A percentile compares a stretch with the other conserved stretches of the same genome.
Conservation (phyloP, 2,329 filamentous ascomycete species). For the Diaporthe aspalathi region DNA sequence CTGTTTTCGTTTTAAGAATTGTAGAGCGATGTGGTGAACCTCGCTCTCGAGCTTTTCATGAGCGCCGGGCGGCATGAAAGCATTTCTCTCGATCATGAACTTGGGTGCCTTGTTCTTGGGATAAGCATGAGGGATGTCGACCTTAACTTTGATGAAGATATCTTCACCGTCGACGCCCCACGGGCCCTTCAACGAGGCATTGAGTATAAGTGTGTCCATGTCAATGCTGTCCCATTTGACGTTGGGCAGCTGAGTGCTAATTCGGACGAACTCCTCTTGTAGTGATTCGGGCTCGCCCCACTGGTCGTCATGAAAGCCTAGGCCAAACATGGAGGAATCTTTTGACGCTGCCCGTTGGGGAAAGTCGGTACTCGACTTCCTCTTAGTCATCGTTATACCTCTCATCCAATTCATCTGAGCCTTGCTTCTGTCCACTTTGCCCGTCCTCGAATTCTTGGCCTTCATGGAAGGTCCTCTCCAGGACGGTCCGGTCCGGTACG, state of each 20-base stretch:
- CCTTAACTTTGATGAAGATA: constrained; percentile 72
- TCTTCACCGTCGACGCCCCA: constrained; percentile 68
- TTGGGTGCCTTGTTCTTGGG: constrained; percentile 67
- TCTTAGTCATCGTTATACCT: constrained; percentile 72
- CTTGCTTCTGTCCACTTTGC: constrained; percentile 59
- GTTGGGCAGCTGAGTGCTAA: constrained; percentile 71
- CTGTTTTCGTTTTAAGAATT: constrained; percentile 67
- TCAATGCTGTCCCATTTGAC: constrained; percentile 74
- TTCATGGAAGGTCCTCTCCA: constrained; percentile 72
- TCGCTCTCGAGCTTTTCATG: constrained; percentile 66
- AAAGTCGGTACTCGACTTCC: constrained; percentile 57
- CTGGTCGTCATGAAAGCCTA: constrained; percentile 63
- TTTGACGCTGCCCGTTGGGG: constrained; percentile 63
- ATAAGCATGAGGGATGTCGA: constrained; percentile 70
- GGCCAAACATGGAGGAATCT: constrained; percentile 63
- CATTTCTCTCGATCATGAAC: constrained; percentile 71
- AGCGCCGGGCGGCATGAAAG: constrained; percentile 68
- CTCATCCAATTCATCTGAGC: constrained; percentile 77
- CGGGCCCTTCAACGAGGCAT: constrained; percentile 72
- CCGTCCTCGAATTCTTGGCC: constrained; percentile 58
- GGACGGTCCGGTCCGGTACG: constrained; percentile 52
- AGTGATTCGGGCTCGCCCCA: constrained; percentile 72
- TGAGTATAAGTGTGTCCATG: constrained; percentile 69
- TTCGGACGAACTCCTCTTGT: constrained; percentile 73
- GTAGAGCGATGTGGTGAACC: constrained; percentile 65